These are phyloP conservation scores for Ustilago bromivora DNA, from an alignment of 1,284 basidiomycete species.

Conservation along the genomic window DNA sequence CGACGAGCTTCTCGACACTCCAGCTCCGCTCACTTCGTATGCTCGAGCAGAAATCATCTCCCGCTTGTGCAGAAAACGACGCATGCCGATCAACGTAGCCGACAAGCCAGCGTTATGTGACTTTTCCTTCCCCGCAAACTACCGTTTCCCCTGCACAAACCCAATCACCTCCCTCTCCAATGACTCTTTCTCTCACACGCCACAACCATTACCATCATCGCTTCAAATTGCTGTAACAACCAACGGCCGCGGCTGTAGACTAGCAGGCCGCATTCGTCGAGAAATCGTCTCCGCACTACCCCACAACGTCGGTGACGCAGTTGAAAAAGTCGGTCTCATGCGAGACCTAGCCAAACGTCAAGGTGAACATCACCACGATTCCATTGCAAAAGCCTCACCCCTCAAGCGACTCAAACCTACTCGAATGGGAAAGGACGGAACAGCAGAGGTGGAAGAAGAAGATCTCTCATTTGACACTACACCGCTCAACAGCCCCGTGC, in stretches of 20 bases:
- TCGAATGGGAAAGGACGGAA: slow-evolving; percentile 20
- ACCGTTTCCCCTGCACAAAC: slow-evolving; percentile 77
- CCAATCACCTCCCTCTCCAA: neutral
- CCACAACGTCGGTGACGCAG: slow-evolving; percentile 81
- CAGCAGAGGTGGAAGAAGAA: slow-evolving; percentile 57
- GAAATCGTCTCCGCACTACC: slow-evolving; percentile 85
- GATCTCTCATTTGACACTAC: slow-evolving; percentile 59
- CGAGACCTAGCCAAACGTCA: slow-evolving; percentile 76
- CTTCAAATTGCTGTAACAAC: slow-evolving; percentile 90
- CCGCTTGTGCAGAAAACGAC: slow-evolving; percentile 62
- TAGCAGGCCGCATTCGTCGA: slow-evolving; percentile 82
- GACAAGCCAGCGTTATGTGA: slow-evolving; percentile 89
- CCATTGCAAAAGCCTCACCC: slow-evolving; percentile 3
- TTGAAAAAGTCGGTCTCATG: slow-evolving; percentile 80
- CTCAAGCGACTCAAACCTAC: slow-evolving; percentile 30
- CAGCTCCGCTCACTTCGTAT: slow-evolving; percentile 25
- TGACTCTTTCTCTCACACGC: neutral
- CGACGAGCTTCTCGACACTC: slow-evolving; percentile 10
- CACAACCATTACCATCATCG: slow-evolving; percentile 70
- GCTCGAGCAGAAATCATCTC: slow-evolving; percentile 51
- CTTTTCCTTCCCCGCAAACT: slow-evolving; percentile 87
- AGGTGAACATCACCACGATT: slow-evolving; percentile 4
- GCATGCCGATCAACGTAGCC: slow-evolving; percentile 85
- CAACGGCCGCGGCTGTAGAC: slow-evolving; percentile 89
- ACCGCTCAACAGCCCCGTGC: slow-evolving; percentile 82